phyloP scores from a whole-genome alignment of 352 stramenopile genomes.

The Phytophthora rubi region DNA sequence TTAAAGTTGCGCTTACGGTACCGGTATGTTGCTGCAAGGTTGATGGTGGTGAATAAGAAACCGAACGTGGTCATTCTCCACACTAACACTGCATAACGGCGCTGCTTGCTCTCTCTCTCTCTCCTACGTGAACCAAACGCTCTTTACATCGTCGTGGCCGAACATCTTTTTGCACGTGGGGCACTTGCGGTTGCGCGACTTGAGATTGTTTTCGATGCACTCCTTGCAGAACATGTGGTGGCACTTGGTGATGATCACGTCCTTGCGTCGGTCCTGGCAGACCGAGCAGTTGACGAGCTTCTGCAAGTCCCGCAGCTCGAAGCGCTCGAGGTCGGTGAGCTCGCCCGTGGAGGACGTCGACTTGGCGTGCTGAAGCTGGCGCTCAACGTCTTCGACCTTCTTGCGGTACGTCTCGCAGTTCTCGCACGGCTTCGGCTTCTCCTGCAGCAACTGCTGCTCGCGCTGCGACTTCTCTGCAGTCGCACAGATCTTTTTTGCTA shows the following conservation, averaged over 20 bases:
- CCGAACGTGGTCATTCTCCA: constrained; percentile 9
- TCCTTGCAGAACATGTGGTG: constrained; percentile 91
- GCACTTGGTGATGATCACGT: constrained; percentile 90
- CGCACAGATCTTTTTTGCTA: constrained; percentile 70
- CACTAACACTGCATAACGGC: constrained; percentile 11
- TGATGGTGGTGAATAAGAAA: background rate
- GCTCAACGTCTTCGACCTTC: constrained; percentile 60
- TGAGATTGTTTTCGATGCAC: constrained; percentile 88
- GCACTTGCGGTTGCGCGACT: constrained; percentile 90
- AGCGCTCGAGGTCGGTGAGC: constrained; percentile 75
- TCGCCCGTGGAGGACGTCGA: constrained; percentile 39
- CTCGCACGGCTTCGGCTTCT: constrained; percentile 62
- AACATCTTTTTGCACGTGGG: constrained; percentile 93
- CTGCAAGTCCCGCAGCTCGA: constrained; percentile 83
- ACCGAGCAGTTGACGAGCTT: constrained; percentile 88
- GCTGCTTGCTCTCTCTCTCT: background rate
- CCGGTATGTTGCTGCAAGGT: constrained; percentile 16
- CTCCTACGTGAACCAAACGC: constrained; percentile 80
- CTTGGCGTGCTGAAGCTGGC: constrained; percentile 47
- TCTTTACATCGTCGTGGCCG: constrained; percentile 88
- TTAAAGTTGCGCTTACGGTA: background rate
- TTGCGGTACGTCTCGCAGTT: constrained; percentile 62
- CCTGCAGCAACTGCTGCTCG: constrained; percentile 58
- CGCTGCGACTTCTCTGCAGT: constrained; percentile 58
- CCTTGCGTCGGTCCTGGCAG: constrained; percentile 85